Evolutionary conservation across 106 monocot genomes (phyloP), one percentile per base, ranked within the genome.

Genomic region (Chionographis japonica): DNA sequence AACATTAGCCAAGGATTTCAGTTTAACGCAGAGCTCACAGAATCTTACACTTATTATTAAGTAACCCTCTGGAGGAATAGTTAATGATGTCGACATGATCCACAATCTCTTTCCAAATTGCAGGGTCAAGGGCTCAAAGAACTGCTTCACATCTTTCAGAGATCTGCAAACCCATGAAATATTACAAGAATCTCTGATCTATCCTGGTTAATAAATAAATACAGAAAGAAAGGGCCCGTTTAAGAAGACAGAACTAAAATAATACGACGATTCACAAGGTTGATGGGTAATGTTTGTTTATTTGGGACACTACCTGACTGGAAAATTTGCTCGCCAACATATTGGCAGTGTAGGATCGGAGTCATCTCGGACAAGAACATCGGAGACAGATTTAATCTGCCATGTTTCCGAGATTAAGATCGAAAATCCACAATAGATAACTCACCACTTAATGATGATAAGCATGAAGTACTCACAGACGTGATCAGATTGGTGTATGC

Each of bases 41-140:
- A 66, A 60, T 41, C 86, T 78, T 83, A 94, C 94, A 63, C 66
- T 94, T 39, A 94, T 74, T 50, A 79, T 58, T 38, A 94, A 79
- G 67, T 94, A 94, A 20, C 78, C 88, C 53, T 94, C 94, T 8
- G 94, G 90, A 55, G 72, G 90, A 68, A 94, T 83, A 50, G 64
- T 69, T 40, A 83, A 83, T 50, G 66, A 68, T 66, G 50, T 83
- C 46, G 87, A 68, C 54, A 88, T 58, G 50, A 90, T 56, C 62
- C 65, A 71, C 90, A 78, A 90, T 74, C 68, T 78, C 19, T 77
- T 90, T 39, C 55, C 66, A 77, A 94, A 94, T 58, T 90, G 82
- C 52, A 94, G 61, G 8, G 74, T 94, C 69, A 94, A 68, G 8
- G 90, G 94, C 65, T 82, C 67, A 74, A 94, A 94, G 15, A 83